A percentile compares a stretch with the other conserved stretches of the same genome.
phyloP scores from a whole-genome alignment of 495 filamentous ascomycete species.

The Penicillium herquei region DNA sequence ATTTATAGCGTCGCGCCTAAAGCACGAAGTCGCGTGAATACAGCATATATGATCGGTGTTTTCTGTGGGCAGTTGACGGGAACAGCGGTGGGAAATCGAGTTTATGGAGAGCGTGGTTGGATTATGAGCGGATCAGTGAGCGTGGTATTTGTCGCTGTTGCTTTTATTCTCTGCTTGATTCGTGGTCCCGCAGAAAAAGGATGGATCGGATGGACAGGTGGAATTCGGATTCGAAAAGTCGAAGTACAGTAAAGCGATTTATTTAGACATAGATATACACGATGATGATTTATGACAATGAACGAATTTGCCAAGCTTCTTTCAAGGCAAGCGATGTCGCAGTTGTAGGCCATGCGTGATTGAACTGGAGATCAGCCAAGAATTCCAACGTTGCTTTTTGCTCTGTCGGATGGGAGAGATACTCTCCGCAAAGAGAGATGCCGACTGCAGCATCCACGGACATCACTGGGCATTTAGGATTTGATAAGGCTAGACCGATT shows the following conservation, averaged over 20 bases:
- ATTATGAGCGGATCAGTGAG: slow-evolving; percentile 63
- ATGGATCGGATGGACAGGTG: slow-evolving; percentile 76
- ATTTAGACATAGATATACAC: too few species aligned
- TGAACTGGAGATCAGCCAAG: too few species aligned
- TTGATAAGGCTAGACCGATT: too few species aligned
- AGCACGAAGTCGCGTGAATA: slow-evolving; percentile 75
- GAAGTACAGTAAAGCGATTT: neutral
- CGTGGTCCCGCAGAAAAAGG: slow-evolving; percentile 68
- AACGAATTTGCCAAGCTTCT: too few species aligned
- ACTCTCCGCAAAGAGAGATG: too few species aligned
- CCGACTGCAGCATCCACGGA: too few species aligned
- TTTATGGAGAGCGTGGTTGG: slow-evolving; percentile 73
- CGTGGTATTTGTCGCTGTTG: slow-evolving; percentile 62
- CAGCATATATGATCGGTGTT: slow-evolving; percentile 73
- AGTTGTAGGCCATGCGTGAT: too few species aligned
- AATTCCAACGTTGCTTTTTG: too few species aligned
- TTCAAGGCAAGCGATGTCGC: too few species aligned
- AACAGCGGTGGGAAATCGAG: slow-evolving; percentile 66
- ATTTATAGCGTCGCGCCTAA: slow-evolving; percentile 73
- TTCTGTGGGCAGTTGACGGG: slow-evolving; percentile 78
- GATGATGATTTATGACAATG: too few species aligned
- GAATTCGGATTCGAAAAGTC: slow-evolving; percentile 24
- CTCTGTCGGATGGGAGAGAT: too few species aligned
- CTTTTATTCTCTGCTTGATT: slow-evolving; percentile 54
- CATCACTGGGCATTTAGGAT: too few species aligned